Conservation (phyloP, 495 filamentous ascomycete genomes). For the Tuber borchii region DNA sequence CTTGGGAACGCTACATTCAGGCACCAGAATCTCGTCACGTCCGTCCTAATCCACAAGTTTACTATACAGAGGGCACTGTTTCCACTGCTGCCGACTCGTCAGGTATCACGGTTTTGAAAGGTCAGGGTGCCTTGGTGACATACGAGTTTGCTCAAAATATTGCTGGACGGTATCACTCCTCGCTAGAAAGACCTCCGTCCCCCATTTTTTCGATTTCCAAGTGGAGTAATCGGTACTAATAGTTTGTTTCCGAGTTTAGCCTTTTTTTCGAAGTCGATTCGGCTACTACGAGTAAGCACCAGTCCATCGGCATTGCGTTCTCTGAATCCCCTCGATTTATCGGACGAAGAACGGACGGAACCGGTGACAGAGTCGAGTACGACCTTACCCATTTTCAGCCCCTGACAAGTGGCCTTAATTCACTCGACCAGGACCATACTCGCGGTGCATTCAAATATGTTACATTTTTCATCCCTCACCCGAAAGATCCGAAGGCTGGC, state of each 20-base stretch:
- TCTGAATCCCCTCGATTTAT: constrained; percentile 44
- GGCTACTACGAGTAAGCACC: constrained; percentile 31
- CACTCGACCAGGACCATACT: constrained; percentile 41
- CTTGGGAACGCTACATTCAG: constrained; percentile 43
- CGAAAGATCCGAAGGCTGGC: constrained; percentile 22
- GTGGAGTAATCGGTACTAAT: background rate
- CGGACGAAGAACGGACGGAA: constrained; percentile 41
- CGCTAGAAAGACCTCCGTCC: background rate
- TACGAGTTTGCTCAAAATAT: constrained; percentile 46
- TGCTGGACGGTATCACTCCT: constrained; percentile 40
- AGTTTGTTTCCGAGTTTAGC: background rate
- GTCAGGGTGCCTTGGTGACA: constrained; percentile 42
- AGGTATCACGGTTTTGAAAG: constrained; percentile 30
- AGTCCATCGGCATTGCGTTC: constrained; percentile 41
- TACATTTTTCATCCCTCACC: constrained; percentile 40
- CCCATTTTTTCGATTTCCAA: background rate
- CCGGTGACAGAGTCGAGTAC: constrained; percentile 37
- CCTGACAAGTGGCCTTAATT: constrained; percentile 39
- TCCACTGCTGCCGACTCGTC: constrained; percentile 15
- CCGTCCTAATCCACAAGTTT: constrained; percentile 29
- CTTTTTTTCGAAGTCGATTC: constrained; percentile 22
- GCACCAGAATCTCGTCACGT: constrained; percentile 43
- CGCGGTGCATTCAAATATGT: constrained; percentile 46
- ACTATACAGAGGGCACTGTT: constrained; percentile 35
- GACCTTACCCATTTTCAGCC: constrained; percentile 42